Evolutionary conservation across 805 yeast species (phyloP), one percentile per base, ranked within the genome.

Genomic region (Kluyveromyces aestuarii): DNA sequence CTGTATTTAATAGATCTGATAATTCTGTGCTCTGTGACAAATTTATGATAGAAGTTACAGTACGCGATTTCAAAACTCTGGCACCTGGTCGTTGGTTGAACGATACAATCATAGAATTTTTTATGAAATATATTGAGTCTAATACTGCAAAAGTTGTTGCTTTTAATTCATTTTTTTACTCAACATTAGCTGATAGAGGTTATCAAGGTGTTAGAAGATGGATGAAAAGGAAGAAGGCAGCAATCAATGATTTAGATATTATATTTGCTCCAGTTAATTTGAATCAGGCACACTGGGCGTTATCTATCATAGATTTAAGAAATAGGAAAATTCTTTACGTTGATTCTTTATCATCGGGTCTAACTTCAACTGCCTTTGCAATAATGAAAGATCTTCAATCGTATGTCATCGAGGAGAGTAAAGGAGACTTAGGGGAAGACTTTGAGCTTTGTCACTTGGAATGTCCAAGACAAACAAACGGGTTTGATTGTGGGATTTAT

Each of bases 401-500:
- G 6, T 93, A 87, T 61, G 76, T 91, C 73, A 55, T 66, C 2
- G 74, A 77, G 35, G 96, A 93, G 65, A 76, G 87, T 6, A 73
- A 75, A 46, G 67, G 70, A 1, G 55, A 63, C 5, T 39, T 63
- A 11, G 72, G 72, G 7, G 52, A 61, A 36, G 70, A 68, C 18
- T 66, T 61, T 44, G 64, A 61, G 14, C 48, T 64, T 17, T 48
- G 52, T 14, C 72, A 67, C 37, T 52, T 63, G 2, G 61, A 67
- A n/a, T 74, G 90, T 40, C 98, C 99, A 1, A 87, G 83, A 55
- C 99, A 93, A 62, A 71, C 74, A 27, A 93, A 93, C 61, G 97
- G 97, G 0, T 87, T 63, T 55, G 99, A 93, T 65, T 93, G 99
- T 70, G 99, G 99, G 8, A 95, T 91, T 2, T 93, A 90, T 60